phyloP scores from a whole-genome alignment of 2,329 filamentous ascomycete genomes.

The Orbilia javanica region DNA sequence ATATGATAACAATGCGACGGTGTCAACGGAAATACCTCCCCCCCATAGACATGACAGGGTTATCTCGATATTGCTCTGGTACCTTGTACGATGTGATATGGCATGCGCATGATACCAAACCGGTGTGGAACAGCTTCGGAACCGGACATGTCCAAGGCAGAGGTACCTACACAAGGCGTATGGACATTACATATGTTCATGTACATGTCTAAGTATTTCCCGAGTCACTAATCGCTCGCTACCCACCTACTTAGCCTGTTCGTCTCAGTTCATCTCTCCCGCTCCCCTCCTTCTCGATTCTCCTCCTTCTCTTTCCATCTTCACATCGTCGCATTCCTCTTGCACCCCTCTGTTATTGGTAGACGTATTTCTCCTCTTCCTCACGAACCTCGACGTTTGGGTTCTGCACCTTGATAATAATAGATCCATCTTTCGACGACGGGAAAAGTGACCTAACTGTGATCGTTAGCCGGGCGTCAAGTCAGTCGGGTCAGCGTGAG shows the following conservation, averaged over 20 bases:
- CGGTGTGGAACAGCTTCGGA: conserved; percentile 24
- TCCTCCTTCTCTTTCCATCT: conserved; percentile 20
- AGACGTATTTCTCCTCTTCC: neutral
- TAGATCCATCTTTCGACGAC: neutral
- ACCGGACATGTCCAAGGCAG: conserved; percentile 25
- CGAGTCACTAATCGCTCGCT: conserved; percentile 9
- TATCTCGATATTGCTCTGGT: conserved; percentile 5
- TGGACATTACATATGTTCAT: conserved; percentile 13
- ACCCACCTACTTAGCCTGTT: conserved; percentile 13
- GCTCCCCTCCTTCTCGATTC: conserved; percentile 22
- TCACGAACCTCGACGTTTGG: neutral
- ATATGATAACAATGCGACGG: conserved; percentile 15
- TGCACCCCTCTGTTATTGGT: conserved; percentile 4
- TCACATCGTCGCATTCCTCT: conserved; percentile 30
- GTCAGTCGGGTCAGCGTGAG: conserved; percentile 20
- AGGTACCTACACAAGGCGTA: conserved; percentile 1
- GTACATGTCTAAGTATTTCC: conserved; percentile 14
- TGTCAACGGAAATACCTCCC: conserved; percentile 22
- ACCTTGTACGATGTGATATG: conserved; percentile 33
- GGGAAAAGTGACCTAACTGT: conserved; percentile 9
- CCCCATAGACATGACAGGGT: conserved; percentile 5
- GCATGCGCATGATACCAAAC: conserved; percentile 26
- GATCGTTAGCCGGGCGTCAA: conserved; percentile 40
- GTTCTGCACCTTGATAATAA: conserved; percentile 1
- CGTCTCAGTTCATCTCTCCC: conserved; percentile 20